Percentiles rank a stretch among this genome's conserved stretches.
phyloP scores from a whole-genome alignment of 768 basidiomycete species.

The Peribolospora kevripleyi region DNA sequence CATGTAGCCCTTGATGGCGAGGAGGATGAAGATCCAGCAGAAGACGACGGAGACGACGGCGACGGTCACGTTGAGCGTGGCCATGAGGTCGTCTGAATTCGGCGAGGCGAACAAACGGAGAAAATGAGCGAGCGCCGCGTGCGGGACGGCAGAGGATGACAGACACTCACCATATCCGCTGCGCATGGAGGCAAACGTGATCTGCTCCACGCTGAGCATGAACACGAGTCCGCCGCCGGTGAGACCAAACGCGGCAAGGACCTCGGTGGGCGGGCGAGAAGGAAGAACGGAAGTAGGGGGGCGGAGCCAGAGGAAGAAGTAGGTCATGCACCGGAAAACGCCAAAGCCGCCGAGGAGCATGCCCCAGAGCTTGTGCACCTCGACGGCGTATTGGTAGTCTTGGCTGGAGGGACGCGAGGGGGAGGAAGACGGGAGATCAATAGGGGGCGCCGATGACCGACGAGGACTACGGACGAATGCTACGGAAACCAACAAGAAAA shows the following conservation, averaged over 20 bases:
- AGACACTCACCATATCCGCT: constrained; percentile 52
- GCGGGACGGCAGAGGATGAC: background rate
- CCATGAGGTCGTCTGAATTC: constrained; percentile 57
- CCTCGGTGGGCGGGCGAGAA: constrained; percentile 80
- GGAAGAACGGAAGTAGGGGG: constrained; percentile 68
- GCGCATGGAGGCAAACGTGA: constrained; percentile 73
- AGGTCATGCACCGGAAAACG: constrained; percentile 60
- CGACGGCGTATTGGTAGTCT: constrained; percentile 29
- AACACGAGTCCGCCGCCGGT: constrained; percentile 72
- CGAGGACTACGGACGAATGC: too few relatives aligned
- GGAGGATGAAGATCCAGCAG: constrained; percentile 52
- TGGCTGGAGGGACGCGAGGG: background rate
- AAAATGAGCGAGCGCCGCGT: constrained; percentile 1
- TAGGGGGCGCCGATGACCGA: too few relatives aligned
- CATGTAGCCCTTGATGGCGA: constrained; percentile 43
- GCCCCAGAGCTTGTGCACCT: constrained; percentile 82
- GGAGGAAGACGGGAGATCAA: constrained; percentile 1
- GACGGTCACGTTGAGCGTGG: constrained; percentile 51
- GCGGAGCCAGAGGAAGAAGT: constrained; percentile 76
- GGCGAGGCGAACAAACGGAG: background rate
- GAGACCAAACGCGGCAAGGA: constrained; percentile 61
- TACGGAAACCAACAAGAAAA: background rate
- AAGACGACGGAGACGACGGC: constrained; percentile 68
- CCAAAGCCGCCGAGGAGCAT: constrained; percentile 55
- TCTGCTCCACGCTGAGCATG: constrained; percentile 69